Base-by-base conservation (phyloP, 2,329 filamentous ascomycete species). In the Monosporascus ibericus region DNA sequence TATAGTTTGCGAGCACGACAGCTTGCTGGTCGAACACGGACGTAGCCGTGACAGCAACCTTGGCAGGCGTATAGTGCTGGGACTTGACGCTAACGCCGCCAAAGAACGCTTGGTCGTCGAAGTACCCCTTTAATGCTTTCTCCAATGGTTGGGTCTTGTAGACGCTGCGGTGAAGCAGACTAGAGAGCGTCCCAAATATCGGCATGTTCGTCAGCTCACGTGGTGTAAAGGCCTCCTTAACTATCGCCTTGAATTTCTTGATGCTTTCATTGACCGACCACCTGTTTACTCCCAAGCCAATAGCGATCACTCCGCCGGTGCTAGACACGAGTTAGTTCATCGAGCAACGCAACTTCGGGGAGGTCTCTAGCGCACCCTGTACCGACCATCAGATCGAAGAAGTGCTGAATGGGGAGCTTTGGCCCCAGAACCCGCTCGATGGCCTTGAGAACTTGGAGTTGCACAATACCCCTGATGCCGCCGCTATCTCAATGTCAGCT, bases 1-100 rank as follows among this genome's bases (percentile, higher is more conserved):
- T 68, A 49, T 68, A 68, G 20, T 67, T 68, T 8, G 65, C 62
- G 48, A 68, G 64, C n/a, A 66, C 54, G 7, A 66, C 63, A 47
- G 60, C 47, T 50, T 65, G 59, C 24, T 57, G 53, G 38, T 59
- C 58, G 22, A 61, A 53, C 3, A 55, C 53, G 1, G 56, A 60
- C 30, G 59, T 58, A 17, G 65, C 61, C 1, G 65, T 65, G 18
- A 68, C 58, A 5, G 65, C 65, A 14, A 68, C 65, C 40, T 59
- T 67, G 1, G 58, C 59, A 1, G 65, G 64, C 1, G 58, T 59
- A 6, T 58, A 53, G 20, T 61, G 39, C 6, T 46, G 54, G 4
- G 63, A 63, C 18, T 58, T 52, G 53, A 66, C 58, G n/a, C 58
- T 58, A 8, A 58, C 56, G 14, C 53, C 62, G 8, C 65, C 65